A percentile compares a stretch with the other conserved stretches of the same genome.
phyloP scores from a whole-genome alignment of 2,329 filamentous ascomycete genomes.

The Trichoderma sp. region DNA sequence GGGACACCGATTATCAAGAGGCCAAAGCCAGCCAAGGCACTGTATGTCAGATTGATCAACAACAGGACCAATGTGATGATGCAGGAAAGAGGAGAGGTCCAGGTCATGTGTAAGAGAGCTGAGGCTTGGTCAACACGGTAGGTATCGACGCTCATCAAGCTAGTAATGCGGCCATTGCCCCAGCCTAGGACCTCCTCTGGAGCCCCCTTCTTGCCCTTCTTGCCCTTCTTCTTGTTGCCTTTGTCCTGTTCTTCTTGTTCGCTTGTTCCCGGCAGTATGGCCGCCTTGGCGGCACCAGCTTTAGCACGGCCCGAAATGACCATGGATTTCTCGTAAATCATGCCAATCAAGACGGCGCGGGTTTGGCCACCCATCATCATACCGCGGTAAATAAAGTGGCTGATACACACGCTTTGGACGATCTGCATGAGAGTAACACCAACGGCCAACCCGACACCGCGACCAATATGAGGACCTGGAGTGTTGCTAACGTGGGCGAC shows the following conservation, averaged over 20 bases:
- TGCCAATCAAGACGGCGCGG: conserved; percentile 76
- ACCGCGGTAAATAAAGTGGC: conserved; percentile 90
- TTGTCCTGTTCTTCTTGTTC: conserved; percentile 52
- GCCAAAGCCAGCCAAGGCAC: conserved; percentile 83
- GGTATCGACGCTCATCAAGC: conserved; percentile 93
- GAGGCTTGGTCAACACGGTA: conserved; percentile 88
- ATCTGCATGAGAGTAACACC: conserved; percentile 87
- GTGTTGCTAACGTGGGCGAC: conserved; percentile 54
- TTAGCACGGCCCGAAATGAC: conserved; percentile 83
- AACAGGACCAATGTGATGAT: conserved; percentile 78
- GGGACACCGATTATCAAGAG: conserved; percentile 79
- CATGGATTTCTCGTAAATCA: conserved; percentile 93
- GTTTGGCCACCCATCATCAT: conserved; percentile 89
- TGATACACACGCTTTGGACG: conserved; percentile 75
- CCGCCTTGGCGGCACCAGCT: conserved; percentile 65
- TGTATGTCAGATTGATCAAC: conserved; percentile 85
- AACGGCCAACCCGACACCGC: conserved; percentile 79
- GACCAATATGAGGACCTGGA: conserved; percentile 67
- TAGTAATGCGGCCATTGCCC: conserved; percentile 89
- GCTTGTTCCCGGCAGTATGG: conserved; percentile 39
- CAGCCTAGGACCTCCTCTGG: conserved; percentile 68
- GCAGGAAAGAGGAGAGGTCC: conserved; percentile 80
- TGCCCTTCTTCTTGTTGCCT: conserved; percentile 46
- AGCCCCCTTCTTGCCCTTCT: conserved; percentile 42
- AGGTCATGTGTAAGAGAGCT: conserved; percentile 87